phyloP scores from a whole-genome alignment of 2,329 filamentous ascomycete genomes.

The Berkeleyomyces rouxiae region DNA sequence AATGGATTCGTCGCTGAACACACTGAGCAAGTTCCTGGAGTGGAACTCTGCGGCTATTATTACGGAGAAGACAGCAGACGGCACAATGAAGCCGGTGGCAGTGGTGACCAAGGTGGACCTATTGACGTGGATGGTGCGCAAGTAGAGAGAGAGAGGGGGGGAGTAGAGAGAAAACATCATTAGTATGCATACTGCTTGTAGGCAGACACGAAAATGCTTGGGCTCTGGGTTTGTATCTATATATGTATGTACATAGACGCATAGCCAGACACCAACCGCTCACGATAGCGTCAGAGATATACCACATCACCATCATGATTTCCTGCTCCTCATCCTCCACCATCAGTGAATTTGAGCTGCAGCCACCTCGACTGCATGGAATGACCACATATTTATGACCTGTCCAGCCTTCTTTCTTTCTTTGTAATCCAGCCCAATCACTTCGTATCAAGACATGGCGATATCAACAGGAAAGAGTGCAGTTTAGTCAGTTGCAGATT shows the following conservation, averaged over 20 bases:
- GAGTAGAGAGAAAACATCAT: background rate
- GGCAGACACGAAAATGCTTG: no score
- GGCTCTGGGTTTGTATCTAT: background rate
- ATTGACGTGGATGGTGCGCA: conserved; percentile 75
- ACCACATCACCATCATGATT: no score
- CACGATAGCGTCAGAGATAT: no score
- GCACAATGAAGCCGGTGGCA: conserved; percentile 53
- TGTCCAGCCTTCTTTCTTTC: background rate
- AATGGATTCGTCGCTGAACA: conserved; percentile 65
- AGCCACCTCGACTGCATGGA: background rate
- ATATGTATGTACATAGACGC: background rate
- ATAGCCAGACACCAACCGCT: background rate
- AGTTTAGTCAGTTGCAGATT: no score
- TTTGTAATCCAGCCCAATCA: background rate
- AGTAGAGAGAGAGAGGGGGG: conserved; percentile 2
- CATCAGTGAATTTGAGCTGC: background rate
- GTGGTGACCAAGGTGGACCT: conserved; percentile 95
- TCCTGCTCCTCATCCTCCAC: no score
- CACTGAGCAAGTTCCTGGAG: conserved; percentile 84
- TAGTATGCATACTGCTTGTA: no score
- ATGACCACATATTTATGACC: background rate
- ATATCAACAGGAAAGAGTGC: background rate
- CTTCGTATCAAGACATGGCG: background rate
- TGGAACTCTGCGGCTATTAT: conserved; percentile 96
- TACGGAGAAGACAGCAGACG: conserved; percentile 53